phyloP scores from a whole-genome alignment of 179 eudicot species.

The Spergularia azorica region DNA sequence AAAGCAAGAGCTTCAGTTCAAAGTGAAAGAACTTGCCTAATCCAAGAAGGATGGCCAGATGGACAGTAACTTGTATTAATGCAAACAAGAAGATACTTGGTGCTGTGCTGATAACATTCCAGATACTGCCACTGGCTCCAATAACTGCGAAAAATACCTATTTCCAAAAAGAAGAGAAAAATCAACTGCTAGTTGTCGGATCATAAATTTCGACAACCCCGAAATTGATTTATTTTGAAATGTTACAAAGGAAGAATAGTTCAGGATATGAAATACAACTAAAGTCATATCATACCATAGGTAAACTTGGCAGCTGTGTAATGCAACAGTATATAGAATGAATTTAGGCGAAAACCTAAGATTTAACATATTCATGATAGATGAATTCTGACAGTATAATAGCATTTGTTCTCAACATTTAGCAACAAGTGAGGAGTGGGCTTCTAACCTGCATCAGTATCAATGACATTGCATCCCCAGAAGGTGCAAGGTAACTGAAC shows the following conservation, averaged over 20 bases:
- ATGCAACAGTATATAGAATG: not conserved
- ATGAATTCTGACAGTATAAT: not conserved
- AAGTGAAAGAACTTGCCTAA: constrained; percentile 54
- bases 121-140: constrained; percentile 78
- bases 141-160: constrained; percentile 81
- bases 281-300: no score
- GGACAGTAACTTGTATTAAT: constrained; percentile 65
- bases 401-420: not conserved
- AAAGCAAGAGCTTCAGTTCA: constrained; percentile 55
- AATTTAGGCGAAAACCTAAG: not conserved
- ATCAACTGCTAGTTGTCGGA: not conserved
- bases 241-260: no score
- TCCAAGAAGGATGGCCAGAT: constrained; percentile 60
- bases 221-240: no score
- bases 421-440: not conserved
- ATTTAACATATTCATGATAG: not conserved
- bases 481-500: constrained; percentile 61
- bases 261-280: no score
- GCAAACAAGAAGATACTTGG: constrained; percentile 80
- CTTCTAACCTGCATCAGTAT: constrained; percentile 60
- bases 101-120: constrained; percentile 69
- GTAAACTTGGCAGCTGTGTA: not conserved
- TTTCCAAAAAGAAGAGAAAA: not conserved
- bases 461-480: constrained; percentile 59
- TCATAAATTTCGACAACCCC: no score